Evolutionary conservation across 768 basidiomycete species (phyloP).

Genomic region (Termitomyces sp.): DNA sequence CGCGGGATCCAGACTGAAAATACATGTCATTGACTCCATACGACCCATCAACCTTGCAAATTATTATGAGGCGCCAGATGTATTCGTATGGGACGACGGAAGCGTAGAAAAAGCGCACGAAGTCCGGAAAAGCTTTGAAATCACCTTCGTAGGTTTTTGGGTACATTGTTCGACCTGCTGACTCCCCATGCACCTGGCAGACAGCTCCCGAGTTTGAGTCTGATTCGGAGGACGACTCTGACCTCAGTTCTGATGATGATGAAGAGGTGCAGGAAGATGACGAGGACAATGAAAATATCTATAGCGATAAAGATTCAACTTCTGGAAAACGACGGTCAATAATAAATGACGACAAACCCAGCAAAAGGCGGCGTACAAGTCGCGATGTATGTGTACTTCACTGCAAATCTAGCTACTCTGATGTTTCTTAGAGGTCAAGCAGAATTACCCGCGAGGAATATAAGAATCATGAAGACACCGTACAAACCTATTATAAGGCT

Average conservation of each 20-base stretch:
- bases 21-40: conserved; percentile 94
- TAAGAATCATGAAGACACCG: conserved; percentile 49
- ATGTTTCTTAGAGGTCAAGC: conserved; percentile 34
- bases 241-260: conserved; percentile 28
- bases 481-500: conserved; percentile 78
- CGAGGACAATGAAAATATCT: conserved; percentile 38
- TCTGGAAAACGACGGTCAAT: conserved; percentile 48
- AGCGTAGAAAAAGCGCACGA: conserved; percentile 64
- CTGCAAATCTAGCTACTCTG: not conserved
- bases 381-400: conserved; percentile 30
- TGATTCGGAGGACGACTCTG: conserved; percentile 43
- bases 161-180: not conserved
- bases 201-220: conserved; percentile 58
- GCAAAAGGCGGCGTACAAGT: conserved; percentile 58
- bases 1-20: conserved; percentile 52
- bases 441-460: conserved; percentile 71
- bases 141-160: conserved; percentile 56
- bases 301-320: conserved; percentile 35
- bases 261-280: conserved; percentile 30
- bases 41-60: conserved; percentile 87
- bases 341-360: conserved; percentile 31
- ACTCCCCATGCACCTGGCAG: conserved; percentile 30
- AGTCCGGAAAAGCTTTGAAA: conserved; percentile 81
- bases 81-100: conserved; percentile 90
- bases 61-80: conserved; percentile 69